Evolutionary conservation across 108 stramenopile genomes (phyloP).

Genomic region (Pseudonitzschia multistriata): DNA sequence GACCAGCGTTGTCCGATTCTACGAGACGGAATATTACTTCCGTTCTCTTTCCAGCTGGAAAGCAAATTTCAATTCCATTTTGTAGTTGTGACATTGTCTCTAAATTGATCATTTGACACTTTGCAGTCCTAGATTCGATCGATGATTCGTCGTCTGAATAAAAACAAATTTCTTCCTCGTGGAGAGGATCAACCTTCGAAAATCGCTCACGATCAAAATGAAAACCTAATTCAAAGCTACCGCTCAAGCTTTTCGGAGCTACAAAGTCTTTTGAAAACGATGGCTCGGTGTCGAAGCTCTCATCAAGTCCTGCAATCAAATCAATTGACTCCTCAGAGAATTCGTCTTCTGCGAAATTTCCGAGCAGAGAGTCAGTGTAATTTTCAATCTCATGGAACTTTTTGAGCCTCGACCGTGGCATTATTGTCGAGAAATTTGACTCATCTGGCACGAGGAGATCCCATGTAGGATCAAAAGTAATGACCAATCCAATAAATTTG

Average conservation of each 20-base stretch:
- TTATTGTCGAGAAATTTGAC: neutral
- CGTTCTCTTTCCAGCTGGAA: neutral
- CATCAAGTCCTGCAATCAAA: neutral
- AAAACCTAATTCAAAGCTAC: slow-evolving; percentile 20
- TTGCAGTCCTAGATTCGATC: neutral
- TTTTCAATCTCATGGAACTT: slow-evolving; percentile 21
- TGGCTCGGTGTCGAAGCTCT: slow-evolving; percentile 3
- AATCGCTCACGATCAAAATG: slow-evolving; percentile 18
- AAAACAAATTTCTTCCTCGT: slow-evolving; percentile 23
- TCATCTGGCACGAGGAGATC: slow-evolving; percentile 13
- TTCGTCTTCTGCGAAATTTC: slow-evolving; percentile 13
- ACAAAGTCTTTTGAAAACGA: neutral
- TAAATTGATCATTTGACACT: neutral
- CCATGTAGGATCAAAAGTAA: slow-evolving; percentile 26
- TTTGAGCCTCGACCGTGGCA: slow-evolving; percentile 7
- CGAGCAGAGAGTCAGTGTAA: slow-evolving; percentile 16
- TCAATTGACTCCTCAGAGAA: slow-evolving; percentile 11
- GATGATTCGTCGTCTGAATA: slow-evolving; percentile 14
- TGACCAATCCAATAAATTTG: slow-evolving; percentile 25
- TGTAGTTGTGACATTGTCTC: neutral
- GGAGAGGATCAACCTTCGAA: neutral
- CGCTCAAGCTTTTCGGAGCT: neutral
- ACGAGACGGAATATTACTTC: neutral
- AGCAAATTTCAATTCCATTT: no score
- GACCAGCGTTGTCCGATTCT: neutral